These are phyloP conservation scores for Gillenia trifoliata DNA, from an alignment of 306 rosid species.

Conservation along the genomic window DNA sequence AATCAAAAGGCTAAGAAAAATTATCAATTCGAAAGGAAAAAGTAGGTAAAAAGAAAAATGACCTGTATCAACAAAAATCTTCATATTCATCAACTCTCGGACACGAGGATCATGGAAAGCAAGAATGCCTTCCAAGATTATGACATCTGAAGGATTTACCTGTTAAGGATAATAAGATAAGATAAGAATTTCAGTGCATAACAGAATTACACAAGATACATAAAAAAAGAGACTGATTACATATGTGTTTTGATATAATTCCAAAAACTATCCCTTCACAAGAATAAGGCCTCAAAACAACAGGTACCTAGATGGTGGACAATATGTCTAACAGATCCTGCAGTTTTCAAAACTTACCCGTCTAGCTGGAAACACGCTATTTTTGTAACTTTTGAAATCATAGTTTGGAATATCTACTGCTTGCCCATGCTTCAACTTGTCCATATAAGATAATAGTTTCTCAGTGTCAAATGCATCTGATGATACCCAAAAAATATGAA, in stretches of 20 bases:
- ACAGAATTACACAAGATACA: conserved; percentile 7
- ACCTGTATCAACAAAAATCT: conserved; percentile 99
- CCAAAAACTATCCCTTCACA: neutral
- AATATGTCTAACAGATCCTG: neutral
- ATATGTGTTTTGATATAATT: neutral
- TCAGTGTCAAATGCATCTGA: conserved; percentile 93
- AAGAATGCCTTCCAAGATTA: conserved; percentile 96
- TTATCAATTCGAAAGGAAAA: neutral
- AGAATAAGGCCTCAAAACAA: conserved; percentile 1
- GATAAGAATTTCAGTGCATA: neutral
- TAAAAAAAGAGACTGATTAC: neutral
- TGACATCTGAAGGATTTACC: conserved; percentile 96
- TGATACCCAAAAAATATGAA: conserved; percentile 2
- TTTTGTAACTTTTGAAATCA: conserved; percentile 89
- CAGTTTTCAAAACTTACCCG: conserved; percentile 53
- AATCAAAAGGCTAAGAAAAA: neutral
- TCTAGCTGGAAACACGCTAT: conserved; percentile 70
- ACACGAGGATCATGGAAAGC: conserved; percentile 91
- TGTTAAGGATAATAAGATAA: conserved; percentile 25
- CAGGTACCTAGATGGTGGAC: neutral
- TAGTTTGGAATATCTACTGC: conserved; percentile 96
- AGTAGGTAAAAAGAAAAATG: conserved; percentile 34
- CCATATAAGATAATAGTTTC: conserved; percentile 68
- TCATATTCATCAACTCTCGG: conserved; percentile 94
- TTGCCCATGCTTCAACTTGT: conserved; percentile 77